phyloP scores from a whole-genome alignment of 495 filamentous ascomycete species.

The Tetracladium marchalianum region DNA sequence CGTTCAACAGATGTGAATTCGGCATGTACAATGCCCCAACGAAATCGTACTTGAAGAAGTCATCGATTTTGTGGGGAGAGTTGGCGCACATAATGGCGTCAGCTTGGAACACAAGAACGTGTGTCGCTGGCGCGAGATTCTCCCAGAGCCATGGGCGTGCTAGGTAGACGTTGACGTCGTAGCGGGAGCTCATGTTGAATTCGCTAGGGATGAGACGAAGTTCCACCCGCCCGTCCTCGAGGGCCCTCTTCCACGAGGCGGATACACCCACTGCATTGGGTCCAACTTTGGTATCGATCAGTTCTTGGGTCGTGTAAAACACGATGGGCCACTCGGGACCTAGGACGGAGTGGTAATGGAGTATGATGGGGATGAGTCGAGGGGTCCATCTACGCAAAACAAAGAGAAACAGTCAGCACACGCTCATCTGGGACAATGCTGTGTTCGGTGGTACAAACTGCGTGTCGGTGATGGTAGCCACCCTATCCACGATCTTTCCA shows the following conservation, averaged over 20 bases:
- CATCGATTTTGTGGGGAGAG: not conserved
- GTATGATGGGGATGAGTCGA: constrained; percentile 13
- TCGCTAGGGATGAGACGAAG: too few relatives aligned
- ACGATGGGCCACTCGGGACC: constrained; percentile 17
- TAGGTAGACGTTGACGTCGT: constrained; percentile 1
- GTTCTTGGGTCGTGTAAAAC: not conserved
- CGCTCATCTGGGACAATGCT: too few relatives aligned
- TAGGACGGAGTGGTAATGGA: constrained; percentile 19
- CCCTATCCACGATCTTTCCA: too few relatives aligned
- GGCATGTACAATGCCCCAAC: constrained; percentile 4
- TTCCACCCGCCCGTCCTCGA: too few relatives aligned
- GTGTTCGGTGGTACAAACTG: too few relatives aligned
- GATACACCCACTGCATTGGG: too few relatives aligned
- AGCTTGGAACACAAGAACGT: constrained; percentile 11
- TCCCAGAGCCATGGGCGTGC: constrained; percentile 11
- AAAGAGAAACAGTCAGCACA: too few relatives aligned
- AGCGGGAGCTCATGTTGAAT: not conserved
- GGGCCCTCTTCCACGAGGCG: too few relatives aligned
- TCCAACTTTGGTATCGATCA: too few relatives aligned
- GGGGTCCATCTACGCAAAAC: too few relatives aligned
- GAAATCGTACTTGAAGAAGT: constrained; percentile 16
- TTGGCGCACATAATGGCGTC: constrained; percentile 12
- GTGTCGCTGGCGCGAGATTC: constrained; percentile 2
- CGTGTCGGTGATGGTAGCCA: too few relatives aligned
- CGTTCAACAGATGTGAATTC: constrained; percentile 2